A percentile compares a stretch with the other conserved stretches of the same genome.
phyloP scores from a whole-genome alignment of 495 filamentous ascomycete species.

The Lepraria neglecta region DNA sequence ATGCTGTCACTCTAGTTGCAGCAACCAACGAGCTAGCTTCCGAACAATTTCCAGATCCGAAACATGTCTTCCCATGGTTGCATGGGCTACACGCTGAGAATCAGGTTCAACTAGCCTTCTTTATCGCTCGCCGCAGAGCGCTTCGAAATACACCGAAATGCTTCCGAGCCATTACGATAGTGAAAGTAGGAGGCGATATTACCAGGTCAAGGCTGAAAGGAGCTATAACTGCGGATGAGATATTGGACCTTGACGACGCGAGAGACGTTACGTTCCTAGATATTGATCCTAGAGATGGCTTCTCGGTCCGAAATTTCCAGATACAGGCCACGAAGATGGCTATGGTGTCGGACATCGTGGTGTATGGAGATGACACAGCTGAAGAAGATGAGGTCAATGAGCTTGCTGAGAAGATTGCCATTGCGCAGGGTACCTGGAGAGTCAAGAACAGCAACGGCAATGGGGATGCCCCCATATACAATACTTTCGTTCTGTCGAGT shows the following conservation, averaged over 20 bases:
- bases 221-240: conserved; percentile 71
- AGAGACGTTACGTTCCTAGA: conserved; percentile 40
- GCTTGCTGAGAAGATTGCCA: conserved; percentile 63
- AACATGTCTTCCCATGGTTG: conserved; percentile 90
- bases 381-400: conserved; percentile 50
- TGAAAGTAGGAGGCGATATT: conserved; percentile 83
- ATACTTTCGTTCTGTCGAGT: conserved; percentile 75
- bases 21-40: conserved; percentile 67
- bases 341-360: conserved; percentile 79
- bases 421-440: conserved; percentile 70
- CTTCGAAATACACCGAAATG: conserved; percentile 69
- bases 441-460: conserved; percentile 50
- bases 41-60: conserved; percentile 76
- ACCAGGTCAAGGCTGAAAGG: conserved; percentile 73
- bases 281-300: conserved; percentile 76
- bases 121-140: conserved; percentile 66
- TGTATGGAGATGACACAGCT: conserved; percentile 70
- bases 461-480: conserved; percentile 58
- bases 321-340: conserved; percentile 90
- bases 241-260: conserved; percentile 45
- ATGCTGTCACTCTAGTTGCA: conserved; percentile 57
- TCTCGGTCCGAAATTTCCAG: conserved; percentile 88
- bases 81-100: conserved; percentile 92
- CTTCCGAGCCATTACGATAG: conserved; percentile 73
- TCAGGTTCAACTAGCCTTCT: conserved; percentile 81